Conservation (phyloP, 495 filamentous ascomycete species). For the Xylaria palmicola region DNA sequence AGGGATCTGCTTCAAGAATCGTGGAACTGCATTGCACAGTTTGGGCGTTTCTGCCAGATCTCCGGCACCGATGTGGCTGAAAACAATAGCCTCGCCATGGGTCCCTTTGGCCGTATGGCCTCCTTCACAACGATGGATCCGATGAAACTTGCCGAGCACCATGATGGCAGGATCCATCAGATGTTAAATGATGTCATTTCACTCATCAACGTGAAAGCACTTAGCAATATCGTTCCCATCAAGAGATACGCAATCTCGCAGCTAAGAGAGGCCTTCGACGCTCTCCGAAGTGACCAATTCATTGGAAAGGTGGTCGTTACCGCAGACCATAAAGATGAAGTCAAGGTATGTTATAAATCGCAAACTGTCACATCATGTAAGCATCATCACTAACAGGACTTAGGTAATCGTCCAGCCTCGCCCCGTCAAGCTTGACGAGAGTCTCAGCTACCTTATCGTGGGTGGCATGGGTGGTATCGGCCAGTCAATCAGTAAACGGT, state of each 20-base stretch:
- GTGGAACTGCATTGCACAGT: slow-evolving; percentile 52
- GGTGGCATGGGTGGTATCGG: slow-evolving; percentile 48
- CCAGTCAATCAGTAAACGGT: slow-evolving; percentile 42
- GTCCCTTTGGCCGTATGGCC: slow-evolving; percentile 33
- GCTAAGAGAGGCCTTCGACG: slow-evolving; percentile 23
- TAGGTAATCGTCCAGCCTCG: too few species aligned
- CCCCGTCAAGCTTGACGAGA: too few species aligned
- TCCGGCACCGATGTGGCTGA: slow-evolving; percentile 42
- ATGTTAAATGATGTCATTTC: background rate
- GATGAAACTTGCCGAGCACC: background rate
- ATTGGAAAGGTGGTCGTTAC: slow-evolving; percentile 50
- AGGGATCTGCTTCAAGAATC: slow-evolving; percentile 48
- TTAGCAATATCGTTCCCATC: background rate
- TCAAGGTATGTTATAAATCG: too few species aligned
- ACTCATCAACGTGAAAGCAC: background rate
- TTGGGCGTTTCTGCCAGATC: slow-evolving; percentile 55
- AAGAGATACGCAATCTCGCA: background rate
- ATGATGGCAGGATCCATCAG: background rate
- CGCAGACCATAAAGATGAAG: too few species aligned
- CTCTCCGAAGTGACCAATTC: slow-evolving; percentile 36
- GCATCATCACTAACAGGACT: too few species aligned
- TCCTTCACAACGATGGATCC: slow-evolving; percentile 26
- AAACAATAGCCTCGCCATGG: slow-evolving; percentile 36
- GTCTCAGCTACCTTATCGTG: slow-evolving; percentile 36
- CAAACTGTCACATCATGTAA: too few species aligned